phyloP scores from a whole-genome alignment of 2,329 filamentous ascomycete genomes.

The Epichloe brachyelytri region DNA sequence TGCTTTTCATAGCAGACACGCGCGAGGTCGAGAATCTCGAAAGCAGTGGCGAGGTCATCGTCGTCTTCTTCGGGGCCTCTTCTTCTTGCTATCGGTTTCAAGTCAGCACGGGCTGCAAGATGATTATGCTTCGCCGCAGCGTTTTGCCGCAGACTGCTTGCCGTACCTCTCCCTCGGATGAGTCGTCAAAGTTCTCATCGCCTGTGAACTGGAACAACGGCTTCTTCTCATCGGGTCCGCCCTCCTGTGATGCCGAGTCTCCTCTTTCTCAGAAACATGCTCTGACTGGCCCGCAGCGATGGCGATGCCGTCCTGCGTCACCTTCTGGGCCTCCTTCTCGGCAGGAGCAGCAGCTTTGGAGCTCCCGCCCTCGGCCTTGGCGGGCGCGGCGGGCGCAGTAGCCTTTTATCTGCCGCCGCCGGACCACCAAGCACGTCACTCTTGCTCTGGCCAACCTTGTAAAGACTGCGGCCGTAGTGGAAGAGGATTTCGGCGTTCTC shows the following conservation, averaged over 20 bases:
- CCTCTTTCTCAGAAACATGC: constrained; percentile 24
- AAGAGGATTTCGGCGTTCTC: constrained; percentile 92
- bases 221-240: constrained; percentile 39
- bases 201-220: constrained; percentile 85
- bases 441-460: constrained; percentile 86
- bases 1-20: constrained; percentile 50
- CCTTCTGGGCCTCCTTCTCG: constrained; percentile 27
- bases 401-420: constrained; percentile 44
- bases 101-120: background rate
- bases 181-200: constrained; percentile 84
- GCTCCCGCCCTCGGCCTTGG: constrained; percentile 26
- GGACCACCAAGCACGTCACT: constrained; percentile 87
- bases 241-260: constrained; percentile 23
- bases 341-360: constrained; percentile 23
- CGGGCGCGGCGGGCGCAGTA: constrained; percentile 14
- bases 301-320: constrained; percentile 32
- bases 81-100: constrained; percentile 20
- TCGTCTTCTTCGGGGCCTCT: constrained; percentile 40
- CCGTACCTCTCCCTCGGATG: constrained; percentile 57
- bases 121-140: background rate
- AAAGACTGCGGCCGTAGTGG: constrained; percentile 84
- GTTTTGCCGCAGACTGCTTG: background rate
- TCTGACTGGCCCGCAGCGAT: constrained; percentile 30
- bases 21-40: constrained; percentile 73
- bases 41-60: constrained; percentile 66